Percentiles rank a stretch among this genome's conserved stretches.
Conservation (phyloP, 176 grass and related monocot species). For the Tillandsia leiboldiana region DNA sequence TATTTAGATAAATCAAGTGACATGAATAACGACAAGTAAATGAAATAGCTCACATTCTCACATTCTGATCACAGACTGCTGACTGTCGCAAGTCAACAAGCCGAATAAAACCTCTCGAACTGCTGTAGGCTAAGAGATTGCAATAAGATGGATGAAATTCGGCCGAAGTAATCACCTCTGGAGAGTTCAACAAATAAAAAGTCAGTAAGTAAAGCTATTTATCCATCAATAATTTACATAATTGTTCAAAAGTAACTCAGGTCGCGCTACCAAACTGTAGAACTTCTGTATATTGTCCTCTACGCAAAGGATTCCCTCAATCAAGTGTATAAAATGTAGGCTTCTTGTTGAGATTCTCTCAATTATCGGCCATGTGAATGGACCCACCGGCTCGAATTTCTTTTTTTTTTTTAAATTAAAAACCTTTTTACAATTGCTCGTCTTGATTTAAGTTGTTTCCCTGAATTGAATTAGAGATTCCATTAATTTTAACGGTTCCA, state of each 20-base stretch:
- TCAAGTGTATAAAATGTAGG: too few relatives aligned
- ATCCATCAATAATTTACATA: neutral
- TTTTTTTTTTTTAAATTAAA: too few relatives aligned
- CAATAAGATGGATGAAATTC: slow-evolving; percentile 26
- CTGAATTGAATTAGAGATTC: too few relatives aligned
- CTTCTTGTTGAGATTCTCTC: too few relatives aligned
- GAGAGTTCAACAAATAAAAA: neutral
- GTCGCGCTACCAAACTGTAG: too few relatives aligned
- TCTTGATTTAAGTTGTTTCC: too few relatives aligned
- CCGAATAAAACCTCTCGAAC: slow-evolving; percentile 24
- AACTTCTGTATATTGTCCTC: too few relatives aligned
- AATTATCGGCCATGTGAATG: too few relatives aligned
- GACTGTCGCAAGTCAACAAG: slow-evolving; percentile 23
- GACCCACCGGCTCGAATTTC: too few relatives aligned
- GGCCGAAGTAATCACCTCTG: slow-evolving; percentile 24
- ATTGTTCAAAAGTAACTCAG: neutral
- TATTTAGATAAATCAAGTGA: neutral
- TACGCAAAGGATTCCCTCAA: too few relatives aligned
- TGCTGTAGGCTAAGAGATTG: slow-evolving; percentile 26
- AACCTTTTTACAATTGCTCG: too few relatives aligned
- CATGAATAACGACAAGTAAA: neutral
- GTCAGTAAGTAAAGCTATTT: neutral
- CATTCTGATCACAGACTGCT: slow-evolving; percentile 20
- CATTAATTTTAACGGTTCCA: too few relatives aligned
- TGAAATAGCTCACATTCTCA: slow-evolving; percentile 21